Evolutionary conservation across 1,284 basidiomycete species (phyloP), one percentile per base, ranked within the genome.

Genomic region (Ustilago cynodontis): DNA sequence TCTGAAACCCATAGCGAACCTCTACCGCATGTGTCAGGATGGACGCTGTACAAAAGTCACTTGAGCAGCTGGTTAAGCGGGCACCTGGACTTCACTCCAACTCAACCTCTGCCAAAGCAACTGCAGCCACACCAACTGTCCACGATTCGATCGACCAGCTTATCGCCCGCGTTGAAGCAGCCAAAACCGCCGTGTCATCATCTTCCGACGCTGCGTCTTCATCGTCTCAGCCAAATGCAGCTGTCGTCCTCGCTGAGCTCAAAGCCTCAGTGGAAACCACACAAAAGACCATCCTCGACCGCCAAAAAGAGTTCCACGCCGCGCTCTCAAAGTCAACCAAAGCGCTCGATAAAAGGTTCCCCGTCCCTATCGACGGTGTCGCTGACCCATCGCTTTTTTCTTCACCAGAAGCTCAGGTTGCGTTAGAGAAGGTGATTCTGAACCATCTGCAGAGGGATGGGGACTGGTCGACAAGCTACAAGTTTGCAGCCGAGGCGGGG

Each of bases 11-110:
- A 45, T n/a, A n/a, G n/a, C n/a, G n/a, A n/a, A n/a, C n/a, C n/a
- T n/a, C n/a, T n/a, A n/a, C n/a, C n/a, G n/a, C n/a, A n/a, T n/a
- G n/a, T n/a, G n/a, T 6, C 47, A 49, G 24, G 14, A 84, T 84
- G 82, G 82, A 84, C n/a, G 72, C 70, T n/a, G 59, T 84, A 14
- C 80, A 81, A 53, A 81, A 81, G 62, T 71, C 77, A 47, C 71
- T 84, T 50, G 79, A 80, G 28, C 71, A 71, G 39, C 56, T 82
- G 29, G 58, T 59, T 10, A 75, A 79, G 52, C 73, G 71, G 1
- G 72, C 77, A 18, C 80, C 80, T 9, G 66, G 71, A 2, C 62
- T 80, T 22, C 68, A 75, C 37, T 59, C 67, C 39, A 63, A 54
- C 22, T 81, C 79, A 22, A 51, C 70, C 7, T 68, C 66, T 1